phyloP scores from a whole-genome alignment of 768 basidiomycete species.

The Phylloporus arenicola region DNA sequence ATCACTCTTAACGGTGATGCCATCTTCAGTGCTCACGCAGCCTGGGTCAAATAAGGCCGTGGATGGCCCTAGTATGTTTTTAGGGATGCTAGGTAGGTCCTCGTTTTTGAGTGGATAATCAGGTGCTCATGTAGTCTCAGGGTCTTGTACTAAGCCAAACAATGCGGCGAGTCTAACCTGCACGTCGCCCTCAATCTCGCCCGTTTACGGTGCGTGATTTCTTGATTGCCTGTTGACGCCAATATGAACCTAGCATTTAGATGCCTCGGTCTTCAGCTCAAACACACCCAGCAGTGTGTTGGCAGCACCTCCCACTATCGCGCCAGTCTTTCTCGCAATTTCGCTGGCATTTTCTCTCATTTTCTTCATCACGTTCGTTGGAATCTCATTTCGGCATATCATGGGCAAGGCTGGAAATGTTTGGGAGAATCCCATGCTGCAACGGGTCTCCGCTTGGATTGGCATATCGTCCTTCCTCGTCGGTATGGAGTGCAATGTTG shows the following conservation, averaged over 20 bases:
- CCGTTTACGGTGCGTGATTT: slow-evolving; percentile 52
- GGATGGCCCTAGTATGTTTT: slow-evolving; percentile 65
- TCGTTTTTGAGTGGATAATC: not conserved
- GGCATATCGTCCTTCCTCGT: slow-evolving; percentile 73
- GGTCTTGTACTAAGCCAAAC: slow-evolving; percentile 57
- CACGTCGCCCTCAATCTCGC: slow-evolving; percentile 48
- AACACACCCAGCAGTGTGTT: slow-evolving; percentile 52
- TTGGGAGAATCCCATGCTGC: slow-evolving; percentile 54
- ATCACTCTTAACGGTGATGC: slow-evolving; percentile 58
- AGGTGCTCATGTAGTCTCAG: slow-evolving; percentile 30
- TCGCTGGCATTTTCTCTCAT: slow-evolving; percentile 50
- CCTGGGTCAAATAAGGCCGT: slow-evolving; percentile 30
- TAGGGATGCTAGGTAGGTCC: slow-evolving; percentile 62
- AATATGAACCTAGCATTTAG: slow-evolving; percentile 30
- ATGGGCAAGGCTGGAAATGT: slow-evolving; percentile 47
- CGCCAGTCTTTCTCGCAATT: slow-evolving; percentile 60
- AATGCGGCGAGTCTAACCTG: slow-evolving; percentile 51
- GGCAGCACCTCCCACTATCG: slow-evolving; percentile 54
- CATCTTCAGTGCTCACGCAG: slow-evolving; percentile 42
- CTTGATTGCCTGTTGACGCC: not conserved
- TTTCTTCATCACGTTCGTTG: slow-evolving; percentile 62
- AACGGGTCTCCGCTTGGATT: slow-evolving; percentile 63
- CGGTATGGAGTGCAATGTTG: slow-evolving; percentile 36
- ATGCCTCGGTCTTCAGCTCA: slow-evolving; percentile 56
- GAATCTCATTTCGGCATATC: slow-evolving; percentile 61